Base-by-base conservation (phyloP, 2,329 filamentous ascomycete species). In the Thielaviopsis musarum region DNA sequence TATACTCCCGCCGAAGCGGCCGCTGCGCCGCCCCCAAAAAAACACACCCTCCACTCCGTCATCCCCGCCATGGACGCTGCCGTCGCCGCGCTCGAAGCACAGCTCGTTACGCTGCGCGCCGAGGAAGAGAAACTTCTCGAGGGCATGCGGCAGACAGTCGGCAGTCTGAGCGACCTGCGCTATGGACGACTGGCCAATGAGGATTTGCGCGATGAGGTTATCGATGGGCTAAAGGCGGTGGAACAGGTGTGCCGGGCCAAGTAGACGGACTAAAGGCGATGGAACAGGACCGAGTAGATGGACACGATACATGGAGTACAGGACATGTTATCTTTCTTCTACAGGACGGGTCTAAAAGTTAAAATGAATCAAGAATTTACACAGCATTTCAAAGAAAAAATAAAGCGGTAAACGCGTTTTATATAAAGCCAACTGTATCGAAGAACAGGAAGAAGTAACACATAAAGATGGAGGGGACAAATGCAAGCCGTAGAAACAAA, bases 121-220 rank as follows among this genome's bases (percentile, higher is more conserved):
- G 84, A 91, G 64, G 81, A 85, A 58, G 74, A 76, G 0, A 68
- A 69, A 1, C 72, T 89, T 2, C 70, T 86, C 5, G 74, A 77
- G 3, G 78, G 81, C 12, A 77, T 93, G 57, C 77, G 77, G 64
- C 77, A 81, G 59, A 84, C 78, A 0, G 78, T 93, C 17, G 85
- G 85, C 34, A 81, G 80, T 54, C 73, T 95, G 68, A 94, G 88
- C 69, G 88, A 94, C 70, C 75, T 95, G 59, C 82, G 87, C 53
- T 91, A 93, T 66, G 89, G 90, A 45, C 83, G 83, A 59, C 78
- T 93, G 61, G 77, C 80, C 41, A 85, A 87, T 63, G 70, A 76
- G 22, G 76, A 81, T 61, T 71, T 91, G 34, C 76, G 75, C 26
- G 77, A 81, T 54, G 84, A 90, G 64, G 79, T 88, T 30, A 72